Percentiles rank a stretch among this genome's conserved stretches.
These are phyloP conservation scores for Globisporangium radiosum DNA, from an alignment of 352 stramenopile species.

Conservation along the genomic window DNA sequence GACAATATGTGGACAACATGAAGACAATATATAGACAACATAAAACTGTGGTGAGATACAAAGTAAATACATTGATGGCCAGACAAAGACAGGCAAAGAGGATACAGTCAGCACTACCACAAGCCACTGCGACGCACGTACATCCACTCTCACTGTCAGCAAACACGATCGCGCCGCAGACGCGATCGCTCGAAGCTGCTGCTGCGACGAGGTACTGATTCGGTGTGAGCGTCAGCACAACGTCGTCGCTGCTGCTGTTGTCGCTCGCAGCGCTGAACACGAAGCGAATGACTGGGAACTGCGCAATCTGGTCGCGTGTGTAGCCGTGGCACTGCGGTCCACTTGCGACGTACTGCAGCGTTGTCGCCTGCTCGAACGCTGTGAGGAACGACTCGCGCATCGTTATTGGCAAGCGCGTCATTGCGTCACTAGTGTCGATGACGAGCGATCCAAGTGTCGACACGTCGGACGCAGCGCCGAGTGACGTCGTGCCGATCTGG, in stretches of 20 bases:
- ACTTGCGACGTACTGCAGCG: slow-evolving; percentile 4
- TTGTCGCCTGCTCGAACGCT: slow-evolving; percentile 24
- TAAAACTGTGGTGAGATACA: background rate
- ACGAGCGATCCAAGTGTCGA: slow-evolving; percentile 14
- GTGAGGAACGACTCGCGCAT: slow-evolving; percentile 17
- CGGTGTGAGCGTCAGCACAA: slow-evolving; percentile 24
- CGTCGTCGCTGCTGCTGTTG: slow-evolving; percentile 6
- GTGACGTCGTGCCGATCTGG: slow-evolving; percentile 18
- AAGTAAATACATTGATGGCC: too few species aligned
- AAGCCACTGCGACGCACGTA: slow-evolving; percentile 6
- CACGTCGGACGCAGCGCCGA: background rate
- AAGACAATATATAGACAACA: background rate
- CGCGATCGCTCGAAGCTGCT: slow-evolving; percentile 18
- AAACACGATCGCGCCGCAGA: slow-evolving; percentile 29
- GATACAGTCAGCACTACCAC: too few species aligned
- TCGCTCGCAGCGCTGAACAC: slow-evolving; percentile 24
- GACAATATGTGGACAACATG: too few species aligned
- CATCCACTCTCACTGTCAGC: slow-evolving; percentile 26
- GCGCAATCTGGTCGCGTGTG: slow-evolving; percentile 16
- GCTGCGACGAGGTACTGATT: slow-evolving; percentile 25
- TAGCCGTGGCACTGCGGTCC: slow-evolving; percentile 12
- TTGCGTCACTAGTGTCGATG: slow-evolving; percentile 37
- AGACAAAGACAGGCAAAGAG: too few species aligned
- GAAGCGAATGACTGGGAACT: slow-evolving; percentile 30
- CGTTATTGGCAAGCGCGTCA: slow-evolving; percentile 26